Base-by-base conservation (phyloP, 1,139 yeast species). In the Ogataea hybrid region DNA sequence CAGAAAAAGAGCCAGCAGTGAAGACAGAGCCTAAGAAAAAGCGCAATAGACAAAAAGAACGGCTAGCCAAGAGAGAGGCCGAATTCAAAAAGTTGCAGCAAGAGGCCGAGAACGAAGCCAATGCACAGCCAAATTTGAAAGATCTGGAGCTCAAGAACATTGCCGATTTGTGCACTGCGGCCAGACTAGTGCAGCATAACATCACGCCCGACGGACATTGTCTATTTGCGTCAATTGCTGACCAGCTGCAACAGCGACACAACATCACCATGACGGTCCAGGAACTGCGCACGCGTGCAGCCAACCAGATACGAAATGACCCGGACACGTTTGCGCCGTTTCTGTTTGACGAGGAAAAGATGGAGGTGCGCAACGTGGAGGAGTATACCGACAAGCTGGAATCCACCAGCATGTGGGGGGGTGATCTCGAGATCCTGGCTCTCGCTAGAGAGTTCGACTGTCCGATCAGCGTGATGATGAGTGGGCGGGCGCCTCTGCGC, bases 121-220 rank as follows among this genome's bases (percentile, higher is more conserved):
- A 70, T 2, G 61, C 64, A 16, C 74, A 75, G 49, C 83, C 88
- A 0, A 88, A 90, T 59, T 69, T 79, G 51, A 71, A 90, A 37
- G 72, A 75, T 38, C 76, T 84, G 25, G 97, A 92, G 63, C 70
- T 78, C 46, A 84, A 79, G 11, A 77, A 79, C 39, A 72, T 92
- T 64, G 68, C 69, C 22, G 67, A 69, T 31, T 58, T 84, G 22
- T 74, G 90, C 44, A 55, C 60, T 2, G 46, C 72, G 22, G 68
- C 75, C 28, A 65, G 70, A 2, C 66, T 89, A 7, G 56, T 53
- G 14, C 79, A 83, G 49, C 64, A 71, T 49, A 90, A 85, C 53
- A 86, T 90, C 37, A 69, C 73, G 46, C 96, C 97, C 0, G 97
- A 92, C 63, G 98, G 98, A 0, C 94, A 92, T 63, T 92, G 98